Base-by-base conservation (phyloP, 106 monocot genomes). In the Phalaenopsis aphrodite region DNA sequence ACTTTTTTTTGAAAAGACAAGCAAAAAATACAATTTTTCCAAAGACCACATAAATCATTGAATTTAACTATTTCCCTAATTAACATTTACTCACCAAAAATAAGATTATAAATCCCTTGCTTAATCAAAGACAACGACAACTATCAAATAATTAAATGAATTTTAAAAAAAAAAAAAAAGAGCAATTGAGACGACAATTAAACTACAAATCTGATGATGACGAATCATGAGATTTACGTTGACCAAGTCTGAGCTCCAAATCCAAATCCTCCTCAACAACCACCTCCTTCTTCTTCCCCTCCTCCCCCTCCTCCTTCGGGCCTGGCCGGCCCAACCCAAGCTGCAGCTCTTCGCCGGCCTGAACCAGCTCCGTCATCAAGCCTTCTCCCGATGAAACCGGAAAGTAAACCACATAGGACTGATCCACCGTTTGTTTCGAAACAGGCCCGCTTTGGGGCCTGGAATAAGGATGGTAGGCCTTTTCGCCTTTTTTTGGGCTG, bases 221-320 rank as follows among this genome's bases (percentile, higher is more conserved):
- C 4, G 57, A 57, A 21, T 61, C 61, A n/a, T 61, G 61, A 61
- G 61, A 61, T 69, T 30, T 38, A 0, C 69, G 18, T 1, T 43
- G 74, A 42, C 85, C 85, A 9, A 85, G 68, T 38, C 85, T 76
- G 11, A 85, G 84, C 71, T 85, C 84, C 19, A 85, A 69, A 52
- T 85, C 84, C 55, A 85, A 45, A 14, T 79, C 84, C 61, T 7
- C 36, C 1, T n/a, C 77, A 69, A n/a, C n/a, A 42, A 18, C 14
- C 64, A 1, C 4, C 21, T 37, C 1, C 49, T 41, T 2, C 48
- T 48, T 48, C 52, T 52, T 52, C n/a, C 19, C 5, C 19, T 3
- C 21, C 7, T 42, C 81, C 74, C 56, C 24, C 7, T 42, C 81
- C 74, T 74, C 24, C 69, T 14, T 39, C 69, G 69, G 39, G 30